Evolutionary conservation across 2,329 filamentous ascomycete genomes (phyloP).

Genomic region (Aspergillus sp.): DNA sequence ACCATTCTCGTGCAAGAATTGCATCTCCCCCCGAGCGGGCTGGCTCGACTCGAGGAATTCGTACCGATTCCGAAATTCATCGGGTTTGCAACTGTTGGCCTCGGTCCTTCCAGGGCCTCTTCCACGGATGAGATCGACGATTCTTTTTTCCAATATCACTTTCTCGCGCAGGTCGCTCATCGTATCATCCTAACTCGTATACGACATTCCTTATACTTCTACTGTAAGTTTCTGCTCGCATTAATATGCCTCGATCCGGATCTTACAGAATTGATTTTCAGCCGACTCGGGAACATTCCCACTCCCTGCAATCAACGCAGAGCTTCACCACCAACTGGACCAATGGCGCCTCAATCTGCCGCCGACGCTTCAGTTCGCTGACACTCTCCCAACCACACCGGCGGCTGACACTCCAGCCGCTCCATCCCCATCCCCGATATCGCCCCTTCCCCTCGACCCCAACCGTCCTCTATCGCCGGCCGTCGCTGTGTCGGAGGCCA

Average conservation of each 20-base stretch:
- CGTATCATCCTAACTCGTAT: slow-evolving; percentile 56
- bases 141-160: slow-evolving; percentile 58
- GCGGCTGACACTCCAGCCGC: slow-evolving; percentile 20
- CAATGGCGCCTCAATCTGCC: slow-evolving; percentile 56
- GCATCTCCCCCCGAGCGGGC: slow-evolving; percentile 51
- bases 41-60: slow-evolving; percentile 52
- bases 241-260: background rate
- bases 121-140: slow-evolving; percentile 48
- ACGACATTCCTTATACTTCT: slow-evolving; percentile 52
- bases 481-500: slow-evolving; percentile 36
- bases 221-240: slow-evolving; percentile 32
- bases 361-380: slow-evolving; percentile 46
- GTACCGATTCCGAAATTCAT: slow-evolving; percentile 57
- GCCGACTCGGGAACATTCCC: slow-evolving; percentile 46
- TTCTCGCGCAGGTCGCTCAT: slow-evolving; percentile 57
- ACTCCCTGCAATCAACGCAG: slow-evolving; percentile 49
- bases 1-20: slow-evolving; percentile 57
- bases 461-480: slow-evolving; percentile 32
- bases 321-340: slow-evolving; percentile 56
- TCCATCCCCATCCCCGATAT: slow-evolving; percentile 19
- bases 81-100: slow-evolving; percentile 39
- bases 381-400: slow-evolving; percentile 26
- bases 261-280: slow-evolving; percentile 16
- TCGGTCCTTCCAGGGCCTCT: slow-evolving; percentile 30
- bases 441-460: slow-evolving; percentile 18